Percentiles rank a stretch among this genome's conserved stretches.
Evolutionary conservation across 208 protist species (phyloP).

Genomic region (Porcisia deanei): DNA sequence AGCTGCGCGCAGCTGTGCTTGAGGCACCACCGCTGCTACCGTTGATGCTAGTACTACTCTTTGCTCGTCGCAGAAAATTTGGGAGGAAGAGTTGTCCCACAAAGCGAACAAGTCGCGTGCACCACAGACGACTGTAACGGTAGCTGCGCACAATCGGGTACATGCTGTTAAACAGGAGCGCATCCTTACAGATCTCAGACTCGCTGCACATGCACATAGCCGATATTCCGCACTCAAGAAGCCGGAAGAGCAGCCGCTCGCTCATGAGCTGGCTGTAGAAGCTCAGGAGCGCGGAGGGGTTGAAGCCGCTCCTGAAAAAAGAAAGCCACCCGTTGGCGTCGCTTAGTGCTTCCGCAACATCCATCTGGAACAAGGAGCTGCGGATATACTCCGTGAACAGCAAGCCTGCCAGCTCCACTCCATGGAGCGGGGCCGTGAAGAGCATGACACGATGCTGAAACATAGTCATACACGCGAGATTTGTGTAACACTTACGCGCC

Average conservation of each 20-base stretch:
- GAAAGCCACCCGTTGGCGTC: slow-evolving; percentile 26
- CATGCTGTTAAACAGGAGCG: slow-evolving; percentile 52
- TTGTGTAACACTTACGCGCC: not conserved
- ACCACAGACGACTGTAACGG: slow-evolving; percentile 52
- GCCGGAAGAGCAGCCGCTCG: slow-evolving; percentile 44
- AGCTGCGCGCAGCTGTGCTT: not conserved
- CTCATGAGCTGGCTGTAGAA: slow-evolving; percentile 36
- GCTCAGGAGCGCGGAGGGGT: slow-evolving; percentile 16
- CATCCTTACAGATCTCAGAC: slow-evolving; percentile 41
- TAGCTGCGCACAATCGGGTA: slow-evolving; percentile 64
- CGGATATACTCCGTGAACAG: slow-evolving; percentile 69
- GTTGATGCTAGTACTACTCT: slow-evolving; percentile 2
- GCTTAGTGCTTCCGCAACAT: slow-evolving; percentile 48
- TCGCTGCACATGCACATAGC: slow-evolving; percentile 31
- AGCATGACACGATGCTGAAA: slow-evolving; percentile 26
- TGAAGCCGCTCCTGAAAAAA: slow-evolving; percentile 33
- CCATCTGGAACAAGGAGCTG: slow-evolving; percentile 42
- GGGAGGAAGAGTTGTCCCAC: slow-evolving; percentile 36
- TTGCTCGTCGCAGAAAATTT: slow-evolving; percentile 23
- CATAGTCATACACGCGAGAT: not conserved
- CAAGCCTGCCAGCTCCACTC: slow-evolving; percentile 30
- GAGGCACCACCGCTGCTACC: not conserved
- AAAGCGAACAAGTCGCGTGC: slow-evolving; percentile 38
- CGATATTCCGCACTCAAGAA: slow-evolving; percentile 61
- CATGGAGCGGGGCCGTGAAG: slow-evolving; percentile 30